Conservation (phyloP, 495 filamentous ascomycete genomes). For the Aspergillus hancockii region DNA sequence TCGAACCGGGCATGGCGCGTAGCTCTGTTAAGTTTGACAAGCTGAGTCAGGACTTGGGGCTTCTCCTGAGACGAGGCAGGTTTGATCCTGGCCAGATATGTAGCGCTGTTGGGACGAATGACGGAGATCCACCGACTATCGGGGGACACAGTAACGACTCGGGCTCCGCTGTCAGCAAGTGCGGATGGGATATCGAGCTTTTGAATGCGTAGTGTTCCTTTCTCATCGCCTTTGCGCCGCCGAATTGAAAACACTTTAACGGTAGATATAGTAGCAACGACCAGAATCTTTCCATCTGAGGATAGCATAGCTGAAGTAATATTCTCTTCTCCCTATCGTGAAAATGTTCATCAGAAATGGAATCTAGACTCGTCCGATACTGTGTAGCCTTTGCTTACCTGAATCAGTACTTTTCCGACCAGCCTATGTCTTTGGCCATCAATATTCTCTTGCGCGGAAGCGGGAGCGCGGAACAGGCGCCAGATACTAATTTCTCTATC, state of each 20-base stretch:
- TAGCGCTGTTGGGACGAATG: constrained; percentile 50
- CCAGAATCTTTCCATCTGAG: constrained; percentile 70
- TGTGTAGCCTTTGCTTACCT: constrained; percentile 30
- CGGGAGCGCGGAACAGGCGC: constrained; percentile 54
- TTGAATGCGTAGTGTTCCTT: constrained; percentile 61
- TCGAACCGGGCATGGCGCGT: constrained; percentile 55
- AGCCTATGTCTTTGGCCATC: constrained; percentile 55
- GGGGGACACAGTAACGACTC: constrained; percentile 55
- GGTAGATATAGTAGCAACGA: constrained; percentile 71
- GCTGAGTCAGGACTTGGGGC: constrained; percentile 45
- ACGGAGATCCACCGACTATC: constrained; percentile 58
- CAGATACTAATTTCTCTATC: constrained; percentile 84
- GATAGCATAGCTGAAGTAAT: constrained; percentile 81
- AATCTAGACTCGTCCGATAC: neutral
- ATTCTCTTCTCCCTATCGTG: constrained; percentile 71
- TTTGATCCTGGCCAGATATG: constrained; percentile 48
- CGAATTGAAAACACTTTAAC: constrained; percentile 72
- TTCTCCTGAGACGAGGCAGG: constrained; percentile 35
- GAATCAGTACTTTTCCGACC: constrained; percentile 69
- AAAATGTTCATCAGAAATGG: constrained; percentile 1
- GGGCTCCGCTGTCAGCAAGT: constrained; percentile 59
- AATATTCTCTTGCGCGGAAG: constrained; percentile 43
- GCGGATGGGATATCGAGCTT: constrained; percentile 62
- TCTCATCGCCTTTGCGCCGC: constrained; percentile 46
- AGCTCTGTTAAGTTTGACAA: constrained; percentile 58